A percentile compares a stretch with the other conserved stretches of the same genome.
Evolutionary conservation across 2,329 filamentous ascomycete genomes (phyloP).

Genomic region (Xylaria multiplex): DNA sequence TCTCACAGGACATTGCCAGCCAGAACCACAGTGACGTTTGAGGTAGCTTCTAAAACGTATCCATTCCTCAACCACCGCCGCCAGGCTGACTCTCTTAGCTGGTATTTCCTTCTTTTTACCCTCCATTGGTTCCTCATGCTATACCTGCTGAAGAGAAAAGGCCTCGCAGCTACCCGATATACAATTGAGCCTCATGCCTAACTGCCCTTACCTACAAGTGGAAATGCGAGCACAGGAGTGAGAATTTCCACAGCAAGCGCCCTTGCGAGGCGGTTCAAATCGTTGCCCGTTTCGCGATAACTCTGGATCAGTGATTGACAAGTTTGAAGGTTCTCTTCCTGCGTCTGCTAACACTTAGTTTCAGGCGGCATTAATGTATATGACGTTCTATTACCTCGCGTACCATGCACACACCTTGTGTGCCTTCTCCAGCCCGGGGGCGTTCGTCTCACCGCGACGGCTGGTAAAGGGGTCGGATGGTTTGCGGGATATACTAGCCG

Average conservation of each 20-base stretch:
- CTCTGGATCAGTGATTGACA: background rate
- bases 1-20: too few species aligned
- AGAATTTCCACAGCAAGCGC: constrained; percentile 1
- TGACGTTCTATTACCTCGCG: background rate
- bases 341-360: background rate
- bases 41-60: too few species aligned
- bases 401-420: background rate
- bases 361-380: background rate
- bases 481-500: background rate
- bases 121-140: background rate
- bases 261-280: background rate
- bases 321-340: background rate
- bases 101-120: background rate
- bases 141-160: background rate
- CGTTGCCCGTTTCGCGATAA: background rate
- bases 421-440: background rate
- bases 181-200: background rate
- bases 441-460: background rate
- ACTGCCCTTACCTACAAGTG: background rate
- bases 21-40: too few species aligned
- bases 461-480: background rate
- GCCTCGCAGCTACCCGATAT: background rate
- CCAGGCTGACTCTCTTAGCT: background rate
- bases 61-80: too few species aligned
- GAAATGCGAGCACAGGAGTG: background rate